Conservation (phyloP, 23 red algal genomes). For the Pyropia haitanensis region DNA sequence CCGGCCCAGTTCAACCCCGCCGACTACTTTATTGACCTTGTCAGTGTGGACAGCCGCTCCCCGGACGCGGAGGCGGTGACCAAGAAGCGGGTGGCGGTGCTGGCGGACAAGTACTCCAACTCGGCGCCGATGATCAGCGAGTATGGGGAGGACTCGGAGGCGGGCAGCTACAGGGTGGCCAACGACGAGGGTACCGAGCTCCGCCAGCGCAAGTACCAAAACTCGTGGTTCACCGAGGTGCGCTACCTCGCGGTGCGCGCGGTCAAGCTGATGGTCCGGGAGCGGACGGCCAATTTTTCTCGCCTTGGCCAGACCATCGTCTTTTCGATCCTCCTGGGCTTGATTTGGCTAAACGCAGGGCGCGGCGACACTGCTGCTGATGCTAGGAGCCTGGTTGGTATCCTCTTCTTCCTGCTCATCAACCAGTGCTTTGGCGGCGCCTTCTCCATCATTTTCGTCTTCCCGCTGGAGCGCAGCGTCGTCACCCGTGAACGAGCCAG, state of each 20-base stretch:
- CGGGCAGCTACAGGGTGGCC: neutral
- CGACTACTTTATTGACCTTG: conserved; percentile 88
- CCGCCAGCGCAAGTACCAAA: conserved; percentile 14
- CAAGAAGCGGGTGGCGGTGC: conserved; percentile 26
- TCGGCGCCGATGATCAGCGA: conserved; percentile 17
- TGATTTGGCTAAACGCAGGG: conserved; percentile 85
- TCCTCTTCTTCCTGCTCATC: conserved; percentile 93
- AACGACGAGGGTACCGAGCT: neutral
- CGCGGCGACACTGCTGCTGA: conserved; percentile 26
- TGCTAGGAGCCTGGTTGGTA: conserved; percentile 30
- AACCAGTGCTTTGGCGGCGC: conserved; percentile 84
- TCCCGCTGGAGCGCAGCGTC: conserved; percentile 84
- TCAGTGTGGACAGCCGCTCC: conserved; percentile 64
- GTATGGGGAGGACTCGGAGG: conserved; percentile 7
- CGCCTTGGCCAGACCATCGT: conserved; percentile 73
- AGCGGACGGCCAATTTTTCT: conserved; percentile 51
- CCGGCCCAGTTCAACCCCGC: conserved; percentile 92
- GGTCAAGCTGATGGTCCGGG: conserved; percentile 63
- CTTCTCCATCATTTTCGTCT: conserved; percentile 87
- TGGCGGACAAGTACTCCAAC: conserved; percentile 24
- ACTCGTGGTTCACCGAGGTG: conserved; percentile 57
- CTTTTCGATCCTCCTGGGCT: conserved; percentile 73
- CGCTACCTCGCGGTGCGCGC: conserved; percentile 36
- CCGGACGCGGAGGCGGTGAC: conserved; percentile 29
- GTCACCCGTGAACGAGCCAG: conserved; percentile 80